Evolutionary conservation across 2,329 filamentous ascomycete genomes (phyloP), one percentile per base, ranked within the genome.

Genomic region (Nannizziopsis arthrosporioides): DNA sequence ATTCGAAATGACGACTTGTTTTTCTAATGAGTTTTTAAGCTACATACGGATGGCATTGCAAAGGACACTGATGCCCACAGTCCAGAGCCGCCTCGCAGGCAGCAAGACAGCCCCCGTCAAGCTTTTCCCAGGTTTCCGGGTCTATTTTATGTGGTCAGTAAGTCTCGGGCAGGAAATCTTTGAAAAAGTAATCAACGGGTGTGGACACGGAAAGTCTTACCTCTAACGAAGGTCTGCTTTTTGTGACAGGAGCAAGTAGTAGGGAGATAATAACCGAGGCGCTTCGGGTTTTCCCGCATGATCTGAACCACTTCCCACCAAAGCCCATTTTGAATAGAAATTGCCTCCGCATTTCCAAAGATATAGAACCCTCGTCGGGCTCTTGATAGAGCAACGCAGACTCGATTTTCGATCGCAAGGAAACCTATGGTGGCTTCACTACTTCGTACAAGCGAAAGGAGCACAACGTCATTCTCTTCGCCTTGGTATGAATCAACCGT

Each of bases 401-500:
- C 71, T 50, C 79, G 71, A 53, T 82, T 81, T 32, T 73, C 70
- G 10, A 83, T 78, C 1, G 74, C 71, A 1, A 94, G 70, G 55
- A 94, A 95, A 0, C 89, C 89, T 27, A 88, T 81, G 0, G 70
- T 68, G 1, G 67, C 57, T 1, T 60, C 54, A 32, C 82, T 83
- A 54, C 82, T 88, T 38, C 89, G 77, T 2, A 92, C 87, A 0
- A 94, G 69, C 0, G 88, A 94, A 0, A 94, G 68, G 1, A 94
- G 61, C 8, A 95, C 73, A 7, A 94, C 72, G 18, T 89, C 84
- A 53, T 94, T 94, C 61, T 94, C 87, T 57, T 94, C 87, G 10
- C 88, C 88, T 62, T 94, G 88, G 58, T 90, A 94, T 0, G 84
- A 85, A 58, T 94, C 89, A 0, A 95, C 85, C 0, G 88, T 94